Conservation (phyloP, 1,284 basidiomycete species). For the Sanghuangporus sanghuang region DNA sequence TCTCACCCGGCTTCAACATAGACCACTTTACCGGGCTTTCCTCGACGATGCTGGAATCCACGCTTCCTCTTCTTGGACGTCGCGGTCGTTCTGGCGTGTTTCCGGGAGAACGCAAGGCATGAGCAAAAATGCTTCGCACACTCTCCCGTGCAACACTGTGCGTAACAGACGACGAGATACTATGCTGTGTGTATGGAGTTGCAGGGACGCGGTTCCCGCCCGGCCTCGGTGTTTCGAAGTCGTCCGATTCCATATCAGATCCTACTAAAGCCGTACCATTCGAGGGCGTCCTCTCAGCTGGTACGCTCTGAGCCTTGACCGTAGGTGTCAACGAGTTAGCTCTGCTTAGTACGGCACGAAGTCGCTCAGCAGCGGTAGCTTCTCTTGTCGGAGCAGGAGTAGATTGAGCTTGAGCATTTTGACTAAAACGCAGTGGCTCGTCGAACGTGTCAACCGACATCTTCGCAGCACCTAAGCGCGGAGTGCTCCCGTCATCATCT, state of each 20-base stretch:
- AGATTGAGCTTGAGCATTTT: slow-evolving; percentile 22
- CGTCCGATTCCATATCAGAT: slow-evolving; percentile 48
- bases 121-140: slow-evolving; percentile 57
- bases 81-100: slow-evolving; percentile 44
- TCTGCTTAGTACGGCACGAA: slow-evolving; percentile 51
- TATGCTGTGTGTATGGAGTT: slow-evolving; percentile 1
- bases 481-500: slow-evolving; percentile 37
- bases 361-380: slow-evolving; percentile 45
- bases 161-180: slow-evolving; percentile 33
- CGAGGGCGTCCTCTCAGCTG: slow-evolving; percentile 20
- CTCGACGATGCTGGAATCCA: slow-evolving; percentile 58
- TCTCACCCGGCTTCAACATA: slow-evolving; percentile 28
- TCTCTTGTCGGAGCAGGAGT: slow-evolving; percentile 21
- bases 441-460: slow-evolving; percentile 36
- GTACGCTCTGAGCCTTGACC: neutral
- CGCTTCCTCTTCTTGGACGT: slow-evolving; percentile 46
- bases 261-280: slow-evolving; percentile 45
- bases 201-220: neutral
- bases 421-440: slow-evolving; percentile 28
- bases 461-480: neutral
- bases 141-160: slow-evolving; percentile 51
- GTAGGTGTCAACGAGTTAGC: slow-evolving; percentile 20
- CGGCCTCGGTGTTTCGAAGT: slow-evolving; percentile 4
- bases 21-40: slow-evolving; percentile 42
- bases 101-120: slow-evolving; percentile 54